These are phyloP conservation scores for Herpotrichia juniperi DNA, from an alignment of 2,329 filamentous ascomycete genomes.

Conservation along the genomic window DNA sequence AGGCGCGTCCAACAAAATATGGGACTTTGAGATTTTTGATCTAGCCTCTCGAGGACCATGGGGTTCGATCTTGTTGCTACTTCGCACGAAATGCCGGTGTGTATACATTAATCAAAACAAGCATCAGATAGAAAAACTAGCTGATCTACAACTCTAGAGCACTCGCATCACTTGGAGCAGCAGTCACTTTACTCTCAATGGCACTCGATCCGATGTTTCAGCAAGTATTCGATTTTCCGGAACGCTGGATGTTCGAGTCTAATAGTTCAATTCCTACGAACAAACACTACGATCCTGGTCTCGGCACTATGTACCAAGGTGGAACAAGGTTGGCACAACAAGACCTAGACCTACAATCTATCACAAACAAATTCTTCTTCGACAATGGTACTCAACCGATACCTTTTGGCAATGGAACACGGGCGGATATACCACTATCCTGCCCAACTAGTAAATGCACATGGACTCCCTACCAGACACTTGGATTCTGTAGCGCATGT, in stretches of 20 bases:
- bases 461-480: slow-evolving; percentile 17
- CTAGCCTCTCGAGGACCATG: slow-evolving; percentile 22
- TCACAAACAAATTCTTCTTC: neutral
- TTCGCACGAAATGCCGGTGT: slow-evolving; percentile 13
- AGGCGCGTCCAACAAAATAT: slow-evolving; percentile 12
- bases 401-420: slow-evolving; percentile 13
- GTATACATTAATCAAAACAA: too few relatives aligned
- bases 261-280: slow-evolving; percentile 6
- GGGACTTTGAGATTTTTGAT: slow-evolving; percentile 33
- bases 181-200: slow-evolving; percentile 16
- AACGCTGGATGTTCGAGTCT: neutral
- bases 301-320: neutral
- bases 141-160: too few relatives aligned
- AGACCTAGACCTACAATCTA: neutral
- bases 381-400: slow-evolving; percentile 6
- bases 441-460: slow-evolving; percentile 22
- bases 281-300: too few relatives aligned
- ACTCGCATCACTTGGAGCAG: slow-evolving; percentile 16
- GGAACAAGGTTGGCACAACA: neutral
- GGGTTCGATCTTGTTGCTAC: slow-evolving; percentile 17
- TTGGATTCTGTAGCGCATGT: slow-evolving; percentile 19
- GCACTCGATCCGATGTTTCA: slow-evolving; percentile 22
- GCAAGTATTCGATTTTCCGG: slow-evolving; percentile 13
- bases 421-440: slow-evolving; percentile 15
- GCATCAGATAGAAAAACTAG: too few relatives aligned